Evolutionary conservation across 257 asterid species (phyloP), one percentile per base, ranked within the genome.

Genomic region (Thymus mandschuricus): DNA sequence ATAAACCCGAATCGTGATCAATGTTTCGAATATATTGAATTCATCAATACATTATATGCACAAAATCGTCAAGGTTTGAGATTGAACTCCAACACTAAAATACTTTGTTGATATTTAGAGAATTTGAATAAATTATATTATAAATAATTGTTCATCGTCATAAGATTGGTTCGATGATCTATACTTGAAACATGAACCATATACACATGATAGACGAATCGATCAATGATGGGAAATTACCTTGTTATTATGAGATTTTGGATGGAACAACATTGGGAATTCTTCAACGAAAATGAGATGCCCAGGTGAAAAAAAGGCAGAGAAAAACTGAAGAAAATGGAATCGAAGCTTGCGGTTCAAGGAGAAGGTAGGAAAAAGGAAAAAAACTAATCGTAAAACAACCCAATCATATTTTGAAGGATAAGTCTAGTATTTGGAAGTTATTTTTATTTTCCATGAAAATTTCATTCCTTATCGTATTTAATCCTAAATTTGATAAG

Each of bases 261-360:
- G 79, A 58, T 63, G 70, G 72, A 75, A 71, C 77, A 78, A 45
- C 79, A 82, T 75, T 73, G 34, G 7, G 58, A 74, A 64, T 66
- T 35, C 12, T 50, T 15, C 40, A 68, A 64, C 46, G n/a, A 60
- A 70, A 56, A 56, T 13, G 58, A 71, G 60, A 73, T 55, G 60
- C 64, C 44, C 63, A 72, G 64, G 73, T 48, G 82, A 74, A 60
- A 75, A 21, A 80, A 10, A 7, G 10, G 80, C 67, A 82, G 79
- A 71, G 62, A 74, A 41, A 8, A 30, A 57, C 41, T 30, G 40
- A 4, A 57, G 30, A 64, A 60, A 52, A 54, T 51, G 33, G 64
- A 54, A 57, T 60, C 11, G 2, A 8, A n/a, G 66, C 64, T 4
- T 59, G 45, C 27, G 40, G 64, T 33, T 49, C 51, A 46, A 46